These are phyloP conservation scores for Tuber aestivum DNA, from an alignment of 495 filamentous ascomycete genomes.

Conservation along the genomic window DNA sequence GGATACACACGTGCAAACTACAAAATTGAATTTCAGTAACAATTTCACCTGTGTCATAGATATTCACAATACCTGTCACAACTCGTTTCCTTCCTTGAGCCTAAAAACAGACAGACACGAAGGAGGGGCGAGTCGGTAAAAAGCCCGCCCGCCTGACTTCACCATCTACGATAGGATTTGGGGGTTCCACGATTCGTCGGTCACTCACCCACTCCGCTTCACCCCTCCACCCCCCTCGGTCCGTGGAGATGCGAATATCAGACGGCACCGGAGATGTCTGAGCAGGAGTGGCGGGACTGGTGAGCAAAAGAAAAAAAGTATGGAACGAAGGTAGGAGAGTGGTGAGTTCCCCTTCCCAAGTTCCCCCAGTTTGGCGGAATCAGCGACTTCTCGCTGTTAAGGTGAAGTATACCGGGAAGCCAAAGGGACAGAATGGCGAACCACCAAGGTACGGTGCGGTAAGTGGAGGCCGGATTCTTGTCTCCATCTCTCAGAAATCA, in stretches of 20 bases:
- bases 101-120: not conserved
- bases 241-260: not conserved
- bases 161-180: not conserved
- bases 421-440: not conserved
- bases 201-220: not conserved
- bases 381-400: not conserved
- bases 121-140: constrained; percentile 4
- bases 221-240: not conserved
- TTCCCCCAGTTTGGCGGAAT: not conserved
- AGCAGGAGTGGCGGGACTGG: not conserved
- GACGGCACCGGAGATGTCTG: not conserved
- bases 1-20: not conserved
- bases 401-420: not conserved
- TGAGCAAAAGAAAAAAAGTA: not conserved
- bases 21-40: not conserved
- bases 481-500: not conserved
- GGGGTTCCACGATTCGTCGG: not conserved
- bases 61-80: constrained; percentile 3
- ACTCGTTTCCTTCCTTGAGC: not conserved
- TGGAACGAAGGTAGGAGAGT: not conserved
- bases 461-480: not conserved
- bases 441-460: not conserved
- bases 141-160: not conserved
- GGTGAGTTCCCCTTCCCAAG: not conserved
- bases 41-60: constrained; percentile 4